Conservation (phyloP, 345 rosid genomes). For the Eutrema yunnanense region DNA sequence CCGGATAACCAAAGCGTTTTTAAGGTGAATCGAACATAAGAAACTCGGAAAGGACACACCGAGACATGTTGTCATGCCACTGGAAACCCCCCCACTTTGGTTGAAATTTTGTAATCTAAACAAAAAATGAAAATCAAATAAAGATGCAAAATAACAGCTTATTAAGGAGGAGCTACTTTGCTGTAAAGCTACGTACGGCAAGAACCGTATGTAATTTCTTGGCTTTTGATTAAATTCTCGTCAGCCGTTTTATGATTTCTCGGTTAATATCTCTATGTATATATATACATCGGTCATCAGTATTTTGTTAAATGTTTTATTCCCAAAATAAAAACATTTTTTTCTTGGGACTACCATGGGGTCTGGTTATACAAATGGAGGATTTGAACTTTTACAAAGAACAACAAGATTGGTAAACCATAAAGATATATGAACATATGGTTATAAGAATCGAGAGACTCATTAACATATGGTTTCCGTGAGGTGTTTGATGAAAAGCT, state of each 20-base stretch:
- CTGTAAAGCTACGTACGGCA: slow-evolving; percentile 4
- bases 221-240: neutral
- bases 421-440: too few relatives aligned
- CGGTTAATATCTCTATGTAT: neutral
- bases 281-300: neutral
- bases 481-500: too few relatives aligned
- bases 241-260: neutral
- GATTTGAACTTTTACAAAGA: neutral
- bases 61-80: too few relatives aligned
- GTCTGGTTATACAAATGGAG: neutral
- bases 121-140: neutral
- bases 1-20: too few relatives aligned
- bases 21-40: too few relatives aligned
- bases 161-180: neutral
- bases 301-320: neutral
- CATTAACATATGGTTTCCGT: too few relatives aligned
- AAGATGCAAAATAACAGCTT: neutral
- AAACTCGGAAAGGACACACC: too few relatives aligned
- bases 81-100: too few relatives aligned
- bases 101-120: too few relatives aligned
- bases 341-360: neutral
- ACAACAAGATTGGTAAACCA: neutral
- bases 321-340: neutral
- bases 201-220: neutral
- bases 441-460: too few relatives aligned